phyloP scores from a whole-genome alignment of 306 rosid genomes.

The Inga leiocalycina region DNA sequence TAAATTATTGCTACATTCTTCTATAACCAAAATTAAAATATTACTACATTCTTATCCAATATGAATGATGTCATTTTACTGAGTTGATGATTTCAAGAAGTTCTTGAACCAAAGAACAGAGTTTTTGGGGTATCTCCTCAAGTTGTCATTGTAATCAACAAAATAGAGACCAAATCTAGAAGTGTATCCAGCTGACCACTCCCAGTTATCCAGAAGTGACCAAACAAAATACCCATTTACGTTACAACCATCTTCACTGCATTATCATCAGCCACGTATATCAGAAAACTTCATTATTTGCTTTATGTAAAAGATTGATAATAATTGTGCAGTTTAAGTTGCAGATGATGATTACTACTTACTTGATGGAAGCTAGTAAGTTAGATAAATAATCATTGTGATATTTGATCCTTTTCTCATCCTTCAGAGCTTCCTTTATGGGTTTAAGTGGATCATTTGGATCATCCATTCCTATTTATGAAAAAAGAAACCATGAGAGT shows the following conservation, averaged over 20 bases:
- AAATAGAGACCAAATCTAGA: constrained; percentile 83
- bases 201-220: constrained; percentile 88
- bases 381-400: constrained; percentile 66
- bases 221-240: constrained; percentile 84
- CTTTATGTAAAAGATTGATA: neutral
- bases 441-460: constrained; percentile 48
- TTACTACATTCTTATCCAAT: neutral
- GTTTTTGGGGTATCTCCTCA: constrained; percentile 75
- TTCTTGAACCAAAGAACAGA: constrained; percentile 76
- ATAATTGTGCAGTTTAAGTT: neutral
- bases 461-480: constrained; percentile 80
- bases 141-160: constrained; percentile 69
- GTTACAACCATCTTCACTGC: constrained; percentile 84
- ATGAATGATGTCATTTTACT: neutral
- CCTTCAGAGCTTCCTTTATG: constrained; percentile 61
- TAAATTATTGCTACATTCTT: too few relatives aligned
- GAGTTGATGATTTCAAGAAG: constrained; percentile 52
- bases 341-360: neutral
- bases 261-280: neutral
- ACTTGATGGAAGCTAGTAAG: constrained; percentile 66
- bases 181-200: constrained; percentile 73
- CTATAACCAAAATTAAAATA: neutral
- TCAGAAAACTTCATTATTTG: neutral
- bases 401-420: constrained; percentile 70
- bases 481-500: neutral